Conservation (phyloP, 495 filamentous ascomycete genomes). For the Trichodelitschia bisporula region DNA sequence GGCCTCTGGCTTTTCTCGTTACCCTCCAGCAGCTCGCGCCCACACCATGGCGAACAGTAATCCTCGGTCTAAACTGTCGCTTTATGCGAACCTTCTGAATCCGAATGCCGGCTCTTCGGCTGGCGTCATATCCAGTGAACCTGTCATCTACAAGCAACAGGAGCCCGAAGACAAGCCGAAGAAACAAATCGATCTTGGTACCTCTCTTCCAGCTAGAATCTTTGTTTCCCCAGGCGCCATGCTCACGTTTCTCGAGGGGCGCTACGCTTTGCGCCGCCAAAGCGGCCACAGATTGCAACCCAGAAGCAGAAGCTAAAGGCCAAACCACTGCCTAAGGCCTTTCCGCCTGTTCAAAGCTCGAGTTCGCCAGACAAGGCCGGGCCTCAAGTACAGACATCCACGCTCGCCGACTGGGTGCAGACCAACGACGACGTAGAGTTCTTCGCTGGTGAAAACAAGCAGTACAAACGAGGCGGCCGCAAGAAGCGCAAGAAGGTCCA, state of each 20-base stretch:
- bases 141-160: conserved; percentile 47
- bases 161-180: conserved; percentile 28
- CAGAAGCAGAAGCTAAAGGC: conserved; percentile 45
- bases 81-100: conserved; percentile 41
- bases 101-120: conserved; percentile 19
- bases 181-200: conserved; percentile 59
- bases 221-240: conserved; percentile 12
- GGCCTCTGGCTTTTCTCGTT: no score
- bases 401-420: conserved; percentile 63
- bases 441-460: conserved; percentile 29
- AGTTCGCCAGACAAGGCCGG: conserved; percentile 2
- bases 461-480: conserved; percentile 52
- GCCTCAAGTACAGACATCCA: conserved; percentile 24
- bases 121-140: conserved; percentile 48
- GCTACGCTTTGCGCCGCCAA: conserved; percentile 72
- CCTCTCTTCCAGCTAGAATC: no score
- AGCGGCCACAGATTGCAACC: conserved; percentile 37
- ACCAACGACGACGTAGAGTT: conserved; percentile 52
- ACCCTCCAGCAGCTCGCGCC: no score
- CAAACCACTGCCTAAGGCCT: conserved; percentile 3
- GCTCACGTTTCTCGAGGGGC: conserved; percentile 35
- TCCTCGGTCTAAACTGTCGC: no score
- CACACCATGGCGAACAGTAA: no score
- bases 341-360: conserved; percentile 5
- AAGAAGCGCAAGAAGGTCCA: conserved; percentile 77